Evolutionary conservation across 768 basidiomycete species (phyloP).

Genomic region (Favolaschia claudopus): DNA sequence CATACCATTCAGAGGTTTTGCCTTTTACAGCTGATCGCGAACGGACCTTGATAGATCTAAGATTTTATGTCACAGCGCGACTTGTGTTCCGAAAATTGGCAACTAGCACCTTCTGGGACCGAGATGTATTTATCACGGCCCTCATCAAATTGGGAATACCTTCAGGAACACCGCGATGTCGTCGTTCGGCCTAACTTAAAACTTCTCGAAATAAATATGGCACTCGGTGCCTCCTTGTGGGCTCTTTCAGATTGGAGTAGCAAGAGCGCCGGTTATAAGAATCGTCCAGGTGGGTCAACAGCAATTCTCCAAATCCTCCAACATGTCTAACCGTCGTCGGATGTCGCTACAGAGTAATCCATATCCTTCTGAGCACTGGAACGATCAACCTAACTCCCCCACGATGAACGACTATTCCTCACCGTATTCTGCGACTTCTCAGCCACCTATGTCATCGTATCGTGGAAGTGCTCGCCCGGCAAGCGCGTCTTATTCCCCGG

Average conservation of each 20-base stretch:
- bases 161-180: constrained; percentile 20
- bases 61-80: constrained; percentile 2
- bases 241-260: constrained; percentile 25
- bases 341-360: constrained; percentile 38
- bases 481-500: constrained; percentile 27
- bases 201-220: constrained; percentile 5
- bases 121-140: constrained; percentile 18
- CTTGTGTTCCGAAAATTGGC: neutral
- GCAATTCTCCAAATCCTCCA: constrained; percentile 20
- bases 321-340: constrained; percentile 40
- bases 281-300: constrained; percentile 36
- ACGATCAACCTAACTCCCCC: constrained; percentile 34
- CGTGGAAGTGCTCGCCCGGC: constrained; percentile 17
- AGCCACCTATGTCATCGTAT: constrained; percentile 16
- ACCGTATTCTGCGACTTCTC: constrained; percentile 8
- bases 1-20: constrained; percentile 2
- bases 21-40: neutral
- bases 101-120: constrained; percentile 20
- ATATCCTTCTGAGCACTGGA: constrained; percentile 47
- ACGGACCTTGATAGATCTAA: constrained; percentile 10
- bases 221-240: constrained; percentile 13
- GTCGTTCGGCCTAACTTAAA: constrained; percentile 16
- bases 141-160: constrained; percentile 16
- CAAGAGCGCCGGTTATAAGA: constrained; percentile 33
- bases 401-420: constrained; percentile 35